These are phyloP conservation scores for Neonectria neomacrospora DNA, from an alignment of 2,329 filamentous ascomycete species.

Conservation along the genomic window DNA sequence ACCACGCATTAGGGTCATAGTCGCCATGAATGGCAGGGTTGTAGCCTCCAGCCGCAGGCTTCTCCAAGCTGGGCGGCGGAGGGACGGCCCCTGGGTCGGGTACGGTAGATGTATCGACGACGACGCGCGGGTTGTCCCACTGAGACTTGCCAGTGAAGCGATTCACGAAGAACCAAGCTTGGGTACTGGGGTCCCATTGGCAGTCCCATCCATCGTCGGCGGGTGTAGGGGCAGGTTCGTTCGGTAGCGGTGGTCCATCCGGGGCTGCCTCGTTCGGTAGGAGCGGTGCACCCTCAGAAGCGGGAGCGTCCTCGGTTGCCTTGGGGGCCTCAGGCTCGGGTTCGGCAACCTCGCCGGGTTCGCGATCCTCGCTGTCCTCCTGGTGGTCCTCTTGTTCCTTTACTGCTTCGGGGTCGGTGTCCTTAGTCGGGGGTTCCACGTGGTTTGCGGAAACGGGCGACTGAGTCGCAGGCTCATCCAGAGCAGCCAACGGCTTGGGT, in stretches of 20 bases:
- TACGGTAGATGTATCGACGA: conserved; percentile 54
- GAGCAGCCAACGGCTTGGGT: conserved; percentile 29
- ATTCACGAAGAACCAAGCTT: conserved; percentile 87
- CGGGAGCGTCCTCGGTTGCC: conserved; percentile 17
- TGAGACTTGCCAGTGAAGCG: conserved; percentile 79
- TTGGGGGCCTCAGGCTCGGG: conserved; percentile 28
- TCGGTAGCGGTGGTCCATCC: conserved; percentile 54
- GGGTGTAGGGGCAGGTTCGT: conserved; percentile 59
- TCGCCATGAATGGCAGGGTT: conserved; percentile 96
- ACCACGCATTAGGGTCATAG: conserved; percentile 96
- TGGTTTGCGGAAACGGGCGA: conserved; percentile 24
- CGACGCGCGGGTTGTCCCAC: conserved; percentile 87
- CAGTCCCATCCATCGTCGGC: conserved; percentile 84
- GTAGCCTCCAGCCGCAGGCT: conserved; percentile 76
- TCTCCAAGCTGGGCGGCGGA: conserved; percentile 50
- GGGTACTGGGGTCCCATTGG: conserved; percentile 75
- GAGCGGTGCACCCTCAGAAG: conserved; percentile 47
- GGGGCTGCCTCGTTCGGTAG: conserved; percentile 50
- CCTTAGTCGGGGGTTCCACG: conserved; percentile 23
- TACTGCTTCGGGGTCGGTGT: conserved; percentile 29
- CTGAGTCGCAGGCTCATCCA: conserved; percentile 30
- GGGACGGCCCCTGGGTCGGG: conserved; percentile 44
- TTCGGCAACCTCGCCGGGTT: conserved; percentile 42
- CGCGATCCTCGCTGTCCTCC: conserved; percentile 25
- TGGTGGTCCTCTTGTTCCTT: conserved; percentile 22